A percentile compares a stretch with the other conserved stretches of the same genome.
These are phyloP conservation scores for Fimicolochytrium jonesii DNA, from an alignment of 192 early-diverging fungal genomes.

Conservation along the genomic window DNA sequence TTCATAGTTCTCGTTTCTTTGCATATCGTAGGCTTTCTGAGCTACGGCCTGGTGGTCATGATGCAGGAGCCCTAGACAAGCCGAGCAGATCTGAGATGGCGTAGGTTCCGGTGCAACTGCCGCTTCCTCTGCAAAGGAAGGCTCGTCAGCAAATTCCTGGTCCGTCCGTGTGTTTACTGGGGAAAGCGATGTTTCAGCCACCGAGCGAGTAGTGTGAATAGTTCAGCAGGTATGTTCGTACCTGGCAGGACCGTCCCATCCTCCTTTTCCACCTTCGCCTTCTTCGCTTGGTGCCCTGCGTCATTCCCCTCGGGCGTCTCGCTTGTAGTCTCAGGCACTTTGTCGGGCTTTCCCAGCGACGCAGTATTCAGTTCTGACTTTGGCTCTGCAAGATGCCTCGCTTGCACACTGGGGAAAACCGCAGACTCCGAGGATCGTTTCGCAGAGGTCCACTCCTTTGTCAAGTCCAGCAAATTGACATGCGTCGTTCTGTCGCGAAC, in stretches of 20 bases:
- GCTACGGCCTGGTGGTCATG: slow-evolving; percentile 5
- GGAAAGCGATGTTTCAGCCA: not conserved
- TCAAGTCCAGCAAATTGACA: not conserved
- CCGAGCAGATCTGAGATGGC: slow-evolving; percentile 32
- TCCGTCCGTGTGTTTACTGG: not conserved
- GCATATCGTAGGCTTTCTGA: not conserved
- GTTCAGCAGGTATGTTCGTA: not conserved
- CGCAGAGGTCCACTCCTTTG: slow-evolving; percentile 5
- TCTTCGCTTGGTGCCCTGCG: not conserved
- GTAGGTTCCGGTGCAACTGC: too few species aligned
- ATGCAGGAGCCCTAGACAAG: slow-evolving; percentile 41
- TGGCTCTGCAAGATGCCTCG: not conserved
- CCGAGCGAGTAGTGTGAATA: not conserved
- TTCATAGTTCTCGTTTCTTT: slow-evolving; percentile 4
- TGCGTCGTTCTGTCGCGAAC: slow-evolving; percentile 10
- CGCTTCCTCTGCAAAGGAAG: not conserved
- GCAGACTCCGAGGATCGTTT: too few species aligned
- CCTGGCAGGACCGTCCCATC: not conserved
- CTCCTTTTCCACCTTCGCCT: not conserved
- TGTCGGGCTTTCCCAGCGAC: not conserved
- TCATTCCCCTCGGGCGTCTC: not conserved
- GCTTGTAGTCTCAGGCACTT: not conserved
- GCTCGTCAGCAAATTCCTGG: not conserved
- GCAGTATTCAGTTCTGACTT: not conserved
- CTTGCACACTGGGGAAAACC: too few species aligned